Percentiles rank a stretch among this genome's conserved stretches.
These are phyloP conservation scores for Ambrosia hybrid DNA, from an alignment of 140 eudicot genomes.

Conservation along the genomic window DNA sequence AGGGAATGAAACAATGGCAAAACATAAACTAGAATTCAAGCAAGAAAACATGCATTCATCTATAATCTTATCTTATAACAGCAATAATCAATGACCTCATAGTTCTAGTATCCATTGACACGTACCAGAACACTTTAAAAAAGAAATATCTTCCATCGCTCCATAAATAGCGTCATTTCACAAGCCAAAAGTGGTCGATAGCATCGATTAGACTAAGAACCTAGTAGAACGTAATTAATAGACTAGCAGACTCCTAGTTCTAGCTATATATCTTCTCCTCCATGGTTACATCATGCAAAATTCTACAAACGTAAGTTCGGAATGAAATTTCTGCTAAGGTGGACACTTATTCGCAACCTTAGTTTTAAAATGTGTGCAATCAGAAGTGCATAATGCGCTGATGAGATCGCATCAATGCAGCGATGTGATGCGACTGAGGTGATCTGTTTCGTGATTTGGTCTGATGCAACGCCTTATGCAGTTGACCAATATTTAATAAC, in stretches of 20 bases:
- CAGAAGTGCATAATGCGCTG: no score
- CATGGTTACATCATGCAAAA: slow-evolving; percentile 9
- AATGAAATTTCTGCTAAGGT: neutral
- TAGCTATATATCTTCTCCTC: neutral
- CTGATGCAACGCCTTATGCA: slow-evolving; percentile 37
- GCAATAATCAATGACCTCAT: neutral
- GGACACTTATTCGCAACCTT: neutral
- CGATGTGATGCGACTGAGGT: no score
- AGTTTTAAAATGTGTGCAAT: no score
- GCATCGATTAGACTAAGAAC: neutral
- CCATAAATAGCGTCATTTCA: neutral
- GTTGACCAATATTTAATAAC: no score
- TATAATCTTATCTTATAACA: neutral
- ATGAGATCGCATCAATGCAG: no score
- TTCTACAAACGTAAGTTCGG: neutral
- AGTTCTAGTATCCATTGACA: neutral
- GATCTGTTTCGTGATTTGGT: no score
- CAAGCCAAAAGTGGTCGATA: neutral
- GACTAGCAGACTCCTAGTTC: slow-evolving; percentile 1
- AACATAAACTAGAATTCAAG: neutral
- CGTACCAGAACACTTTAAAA: neutral
- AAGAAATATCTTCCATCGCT: neutral
- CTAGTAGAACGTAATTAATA: neutral
- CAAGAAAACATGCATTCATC: neutral
- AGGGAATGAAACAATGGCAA: neutral